phyloP scores from a whole-genome alignment of 2,329 filamentous ascomycete species.

The Aspergillus sp. region DNA sequence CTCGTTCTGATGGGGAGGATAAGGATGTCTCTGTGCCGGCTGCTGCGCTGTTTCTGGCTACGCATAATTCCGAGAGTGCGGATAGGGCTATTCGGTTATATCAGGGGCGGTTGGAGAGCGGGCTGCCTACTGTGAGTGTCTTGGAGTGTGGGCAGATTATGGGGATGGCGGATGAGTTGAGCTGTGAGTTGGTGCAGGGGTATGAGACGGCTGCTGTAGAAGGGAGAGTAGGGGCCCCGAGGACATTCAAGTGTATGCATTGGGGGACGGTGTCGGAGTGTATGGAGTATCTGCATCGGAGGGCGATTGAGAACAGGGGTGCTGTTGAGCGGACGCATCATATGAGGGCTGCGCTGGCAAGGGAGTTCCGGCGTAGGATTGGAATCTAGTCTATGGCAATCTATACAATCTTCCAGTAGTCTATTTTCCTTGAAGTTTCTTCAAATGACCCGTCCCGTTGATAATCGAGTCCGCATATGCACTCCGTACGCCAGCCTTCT shows the following conservation, averaged over 20 bases:
- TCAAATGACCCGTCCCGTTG: slow-evolving; percentile 29
- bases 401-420: background rate
- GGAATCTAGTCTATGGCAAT: too few relatives aligned
- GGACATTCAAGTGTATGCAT: slow-evolving; percentile 54
- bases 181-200: slow-evolving; percentile 48
- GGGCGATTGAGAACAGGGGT: slow-evolving; percentile 70
- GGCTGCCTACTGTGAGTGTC: slow-evolving; percentile 36
- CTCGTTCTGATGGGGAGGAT: too few relatives aligned
- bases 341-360: background rate
- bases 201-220: slow-evolving; percentile 21
- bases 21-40: too few relatives aligned
- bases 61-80: too few relatives aligned
- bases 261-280: slow-evolving; percentile 57
- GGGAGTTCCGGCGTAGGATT: background rate
- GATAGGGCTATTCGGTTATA: too few relatives aligned
- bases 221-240: slow-evolving; percentile 26
- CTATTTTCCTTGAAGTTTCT: slow-evolving; percentile 6
- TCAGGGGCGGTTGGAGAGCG: background rate
- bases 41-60: too few relatives aligned
- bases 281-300: slow-evolving; percentile 55
- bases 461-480: slow-evolving; percentile 54
- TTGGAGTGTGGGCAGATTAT: slow-evolving; percentile 71
- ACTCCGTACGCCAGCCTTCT: slow-evolving; percentile 58
- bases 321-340: slow-evolving; percentile 53
- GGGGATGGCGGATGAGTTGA: slow-evolving; percentile 90